Conservation (phyloP, 305 asterid genomes). For the Fraxinus xanthoxyloides region DNA sequence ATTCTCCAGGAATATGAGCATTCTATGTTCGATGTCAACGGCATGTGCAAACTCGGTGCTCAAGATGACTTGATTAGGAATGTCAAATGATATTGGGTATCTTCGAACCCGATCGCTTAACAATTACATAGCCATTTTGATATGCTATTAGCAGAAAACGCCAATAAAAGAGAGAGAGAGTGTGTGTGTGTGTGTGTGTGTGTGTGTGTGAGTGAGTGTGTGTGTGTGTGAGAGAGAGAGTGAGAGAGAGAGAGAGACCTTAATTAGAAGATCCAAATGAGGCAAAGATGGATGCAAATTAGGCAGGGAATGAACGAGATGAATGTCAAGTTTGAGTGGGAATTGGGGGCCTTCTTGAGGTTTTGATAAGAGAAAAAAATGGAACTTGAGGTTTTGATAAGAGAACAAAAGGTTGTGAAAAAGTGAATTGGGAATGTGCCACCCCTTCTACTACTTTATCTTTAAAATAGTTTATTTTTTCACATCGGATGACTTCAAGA, state of each 20-base stretch:
- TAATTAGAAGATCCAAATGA: slow-evolving; percentile 29
- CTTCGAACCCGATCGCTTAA: too few relatives aligned
- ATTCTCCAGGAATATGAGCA: too few relatives aligned
- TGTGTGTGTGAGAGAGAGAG: neutral
- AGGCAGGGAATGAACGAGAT: slow-evolving; percentile 11
- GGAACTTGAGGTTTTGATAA: slow-evolving; percentile 8
- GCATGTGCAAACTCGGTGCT: too few relatives aligned
- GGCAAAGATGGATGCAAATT: neutral
- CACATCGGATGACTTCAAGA: slow-evolving; percentile 27
- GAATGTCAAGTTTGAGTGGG: slow-evolving; percentile 25
- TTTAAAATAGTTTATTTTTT: slow-evolving; percentile 37
- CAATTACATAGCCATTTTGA: too few relatives aligned
- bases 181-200: neutral
- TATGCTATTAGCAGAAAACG: too few relatives aligned
- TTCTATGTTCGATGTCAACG: too few relatives aligned
- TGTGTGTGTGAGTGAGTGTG: too few relatives aligned
- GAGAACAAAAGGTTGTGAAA: slow-evolving; percentile 39
- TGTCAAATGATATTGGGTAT: too few relatives aligned
- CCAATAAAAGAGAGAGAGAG: neutral
- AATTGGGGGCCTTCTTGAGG: slow-evolving; percentile 17
- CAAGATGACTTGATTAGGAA: too few relatives aligned
- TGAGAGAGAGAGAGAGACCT: slow-evolving; percentile 23
- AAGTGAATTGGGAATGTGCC: slow-evolving; percentile 34
- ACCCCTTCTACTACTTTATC: slow-evolving; percentile 37
- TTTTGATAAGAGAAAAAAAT: slow-evolving; percentile 27